Conservation (phyloP, 1,284 basidiomycete species). For the Marasmius fiardii region DNA sequence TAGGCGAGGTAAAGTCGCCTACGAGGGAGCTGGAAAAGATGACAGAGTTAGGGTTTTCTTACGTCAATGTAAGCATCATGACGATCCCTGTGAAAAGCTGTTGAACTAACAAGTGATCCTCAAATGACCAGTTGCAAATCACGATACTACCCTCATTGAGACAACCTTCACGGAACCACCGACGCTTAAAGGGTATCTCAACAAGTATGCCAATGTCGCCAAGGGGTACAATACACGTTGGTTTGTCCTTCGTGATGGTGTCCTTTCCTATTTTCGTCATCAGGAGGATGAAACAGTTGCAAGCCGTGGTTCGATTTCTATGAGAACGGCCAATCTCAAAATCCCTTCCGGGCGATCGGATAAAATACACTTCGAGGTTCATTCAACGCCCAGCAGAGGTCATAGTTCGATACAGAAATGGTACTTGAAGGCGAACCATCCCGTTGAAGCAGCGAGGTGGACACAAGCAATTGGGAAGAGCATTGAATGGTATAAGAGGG, state of each 20-base stretch:
- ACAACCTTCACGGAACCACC: constrained; percentile 53
- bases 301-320: constrained; percentile 85
- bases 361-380: constrained; percentile 81
- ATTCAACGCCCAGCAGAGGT: constrained; percentile 54
- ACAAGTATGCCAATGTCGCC: constrained; percentile 90
- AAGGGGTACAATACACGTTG: constrained; percentile 90
- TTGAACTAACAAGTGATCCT: too few species aligned
- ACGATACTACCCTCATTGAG: constrained; percentile 67
- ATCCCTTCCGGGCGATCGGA: constrained; percentile 43
- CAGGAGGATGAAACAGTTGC: constrained; percentile 91
- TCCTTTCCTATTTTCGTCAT: constrained; percentile 86
- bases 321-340: constrained; percentile 77
- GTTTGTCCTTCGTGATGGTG: constrained; percentile 90
- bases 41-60: constrained; percentile 84
- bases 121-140: constrained; percentile 66
- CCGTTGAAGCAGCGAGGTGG: constrained; percentile 89
- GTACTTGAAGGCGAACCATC: constrained; percentile 90
- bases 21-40: constrained; percentile 70
- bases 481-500: constrained; percentile 58
- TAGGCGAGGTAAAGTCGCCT: constrained; percentile 70
- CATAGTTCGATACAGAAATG: constrained; percentile 63
- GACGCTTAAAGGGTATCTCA: constrained; percentile 75
- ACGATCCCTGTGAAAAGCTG: neutral
- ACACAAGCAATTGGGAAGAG: constrained; percentile 70
- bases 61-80: constrained; percentile 64